Base-by-base conservation (phyloP, 176 grass and related monocot genomes). In the Eragrostis nindensis region DNA sequence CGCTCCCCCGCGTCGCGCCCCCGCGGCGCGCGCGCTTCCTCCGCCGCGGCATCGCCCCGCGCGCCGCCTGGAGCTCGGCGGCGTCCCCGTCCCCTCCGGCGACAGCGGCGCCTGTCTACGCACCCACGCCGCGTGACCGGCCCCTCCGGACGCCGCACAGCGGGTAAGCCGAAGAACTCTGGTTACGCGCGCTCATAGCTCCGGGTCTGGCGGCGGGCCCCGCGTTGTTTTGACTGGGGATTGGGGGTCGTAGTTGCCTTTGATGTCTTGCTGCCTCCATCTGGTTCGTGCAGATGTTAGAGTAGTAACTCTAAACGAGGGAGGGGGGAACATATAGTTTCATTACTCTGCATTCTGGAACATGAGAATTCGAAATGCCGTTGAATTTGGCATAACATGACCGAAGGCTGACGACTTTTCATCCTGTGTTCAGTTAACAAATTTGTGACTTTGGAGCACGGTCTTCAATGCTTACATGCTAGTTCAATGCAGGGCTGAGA, bases 61-160 rank as follows among this genome's bases (percentile, higher is more conserved):
- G 57, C 57, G 57, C 11, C 0, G 55, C 55, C 55, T 24, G 21
- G 55, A 24, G 3, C 74, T 17, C 26, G 13, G 30, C 79, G 6
- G 14, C 16, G 22, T 27, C 59, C 49, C 21, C 81, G 5, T 41
- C 66, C 2, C 6, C 61, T 21, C 19, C 73, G 7, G n/a, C 71
- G 5, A 6, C 53, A 11, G 54, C 83, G 18, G 53, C 79, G 70
- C 90, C 92, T 39, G 79, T 93, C 49, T 94, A 98, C 80, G 77
- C 40, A 17, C 90, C 90, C 69, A 94, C 86, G 22, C 90, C 90
- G 53, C 76, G 73, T 53, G 90, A 91, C 76, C 86, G 95, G 66
- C 69, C 84, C 47, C 95, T 94, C 50, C 83, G 92, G 77, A 98
- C 95, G 75, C 95, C 95, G 53, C 95, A 98, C 42, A 94, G 90